These are phyloP conservation scores for Ziziphus jujuba DNA, from an alignment of 306 rosid species.

Conservation along the genomic window DNA sequence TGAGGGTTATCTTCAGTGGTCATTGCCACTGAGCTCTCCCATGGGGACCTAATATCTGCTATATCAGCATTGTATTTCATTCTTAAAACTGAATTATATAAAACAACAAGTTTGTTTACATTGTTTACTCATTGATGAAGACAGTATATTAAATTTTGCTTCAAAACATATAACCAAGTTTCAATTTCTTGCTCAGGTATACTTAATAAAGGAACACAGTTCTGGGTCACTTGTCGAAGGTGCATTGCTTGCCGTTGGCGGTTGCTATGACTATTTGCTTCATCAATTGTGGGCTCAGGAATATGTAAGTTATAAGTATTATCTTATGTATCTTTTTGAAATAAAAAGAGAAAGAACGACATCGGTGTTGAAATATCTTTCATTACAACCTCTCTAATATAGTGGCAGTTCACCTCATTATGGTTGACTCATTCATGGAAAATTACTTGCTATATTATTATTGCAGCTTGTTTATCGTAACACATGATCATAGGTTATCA, in stretches of 20 bases:
- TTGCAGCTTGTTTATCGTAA: too few species aligned
- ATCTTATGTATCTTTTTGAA: too few species aligned
- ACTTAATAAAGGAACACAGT: conserved; percentile 72
- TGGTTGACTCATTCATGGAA: too few species aligned
- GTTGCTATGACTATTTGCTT: conserved; percentile 83
- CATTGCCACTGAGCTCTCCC: too few species aligned
- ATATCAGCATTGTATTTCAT: not conserved
- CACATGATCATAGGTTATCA: too few species aligned
- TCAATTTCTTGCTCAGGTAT: conserved; percentile 56
- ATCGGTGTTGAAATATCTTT: too few species aligned
- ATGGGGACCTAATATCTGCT: too few species aligned
- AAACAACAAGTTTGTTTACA: not conserved
- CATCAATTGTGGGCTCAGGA: conserved; percentile 67
- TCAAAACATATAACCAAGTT: conserved; percentile 20
- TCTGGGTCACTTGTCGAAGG: conserved; percentile 76
- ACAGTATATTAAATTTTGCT: conserved; percentile 10
- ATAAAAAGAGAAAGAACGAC: too few species aligned
- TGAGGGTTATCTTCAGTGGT: too few species aligned
- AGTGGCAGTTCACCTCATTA: too few species aligned
- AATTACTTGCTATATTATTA: too few species aligned
- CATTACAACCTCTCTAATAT: too few species aligned
- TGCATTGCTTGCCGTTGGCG: conserved; percentile 81
- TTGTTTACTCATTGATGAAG: conserved; percentile 19
- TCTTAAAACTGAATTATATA: conserved; percentile 13
- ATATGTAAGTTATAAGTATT: conserved; percentile 46